Percentiles rank a stretch among this genome's conserved stretches.
Evolutionary conservation across 2,329 filamentous ascomycete genomes (phyloP).

Genomic region (Penicillium oxalicum): DNA sequence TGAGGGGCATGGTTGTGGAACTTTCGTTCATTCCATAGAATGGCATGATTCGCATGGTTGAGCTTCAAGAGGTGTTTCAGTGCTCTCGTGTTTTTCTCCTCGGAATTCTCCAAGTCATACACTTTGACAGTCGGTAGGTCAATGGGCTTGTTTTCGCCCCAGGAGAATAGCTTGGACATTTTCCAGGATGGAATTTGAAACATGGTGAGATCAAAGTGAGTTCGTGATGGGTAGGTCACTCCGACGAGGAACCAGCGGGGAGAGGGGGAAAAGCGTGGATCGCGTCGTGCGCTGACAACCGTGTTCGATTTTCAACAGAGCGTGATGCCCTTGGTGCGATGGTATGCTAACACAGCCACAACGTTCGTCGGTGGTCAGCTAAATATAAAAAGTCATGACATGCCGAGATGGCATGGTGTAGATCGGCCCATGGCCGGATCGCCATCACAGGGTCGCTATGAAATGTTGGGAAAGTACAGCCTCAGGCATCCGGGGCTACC

Average conservation of each 20-base stretch:
- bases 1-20: constrained; percentile 83
- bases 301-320: constrained; percentile 1
- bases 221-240: no score
- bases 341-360: neutral
- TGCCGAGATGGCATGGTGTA: neutral
- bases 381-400: neutral
- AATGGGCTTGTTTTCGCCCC: constrained; percentile 23
- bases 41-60: constrained; percentile 84
- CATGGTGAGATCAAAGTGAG: constrained; percentile 7
- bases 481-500: constrained; percentile 4
- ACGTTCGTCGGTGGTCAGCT: no score
- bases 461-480: constrained; percentile 17
- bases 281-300: constrained; percentile 5
- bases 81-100: constrained; percentile 72
- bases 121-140: constrained; percentile 63
- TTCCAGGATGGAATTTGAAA: constrained; percentile 21
- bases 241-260: no score
- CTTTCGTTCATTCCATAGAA: constrained; percentile 67
- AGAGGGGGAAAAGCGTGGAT: no score
- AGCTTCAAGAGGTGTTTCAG: constrained; percentile 86
- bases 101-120: constrained; percentile 71
- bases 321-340: neutral
- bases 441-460: constrained; percentile 9
- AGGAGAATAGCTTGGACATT: constrained; percentile 23
- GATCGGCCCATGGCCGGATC: constrained; percentile 9